phyloP scores from a whole-genome alignment of 2,329 filamentous ascomycete species.

The Sporothrix globosa region DNA sequence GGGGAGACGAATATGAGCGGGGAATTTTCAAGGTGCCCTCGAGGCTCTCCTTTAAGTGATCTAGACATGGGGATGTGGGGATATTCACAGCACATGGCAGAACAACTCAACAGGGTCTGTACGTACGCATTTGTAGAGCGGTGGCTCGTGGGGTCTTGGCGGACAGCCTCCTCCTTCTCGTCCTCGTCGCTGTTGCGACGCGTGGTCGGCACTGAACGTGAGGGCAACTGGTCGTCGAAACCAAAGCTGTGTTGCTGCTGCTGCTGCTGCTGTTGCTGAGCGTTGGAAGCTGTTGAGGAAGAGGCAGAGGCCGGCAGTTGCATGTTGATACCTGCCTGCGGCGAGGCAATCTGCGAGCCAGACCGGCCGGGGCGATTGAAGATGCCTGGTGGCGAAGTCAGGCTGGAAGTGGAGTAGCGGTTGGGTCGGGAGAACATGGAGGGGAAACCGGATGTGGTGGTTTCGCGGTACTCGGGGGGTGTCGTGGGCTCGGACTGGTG shows the following conservation, averaged over 20 bases:
- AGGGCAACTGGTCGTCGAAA: slow-evolving; percentile 69
- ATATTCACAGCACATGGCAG: neutral
- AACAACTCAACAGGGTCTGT: neutral
- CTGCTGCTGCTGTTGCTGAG: slow-evolving; percentile 40
- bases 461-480: slow-evolving; percentile 87
- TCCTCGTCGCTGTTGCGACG: slow-evolving; percentile 90
- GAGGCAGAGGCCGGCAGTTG: slow-evolving; percentile 9
- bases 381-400: slow-evolving; percentile 78
- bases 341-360: slow-evolving; percentile 79
- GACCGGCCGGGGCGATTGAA: slow-evolving; percentile 74
- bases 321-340: slow-evolving; percentile 65
- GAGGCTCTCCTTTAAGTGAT: neutral
- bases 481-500: slow-evolving; percentile 95
- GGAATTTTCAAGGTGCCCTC: too few species aligned
- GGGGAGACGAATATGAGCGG: neutral
- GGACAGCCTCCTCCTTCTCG: slow-evolving; percentile 76
- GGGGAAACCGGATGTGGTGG: slow-evolving; percentile 66
- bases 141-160: slow-evolving; percentile 70
- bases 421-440: slow-evolving; percentile 81
- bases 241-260: slow-evolving; percentile 46
- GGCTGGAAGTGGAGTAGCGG: slow-evolving; percentile 84
- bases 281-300: slow-evolving; percentile 41
- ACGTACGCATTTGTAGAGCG: slow-evolving; percentile 80
- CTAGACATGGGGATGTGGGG: neutral
- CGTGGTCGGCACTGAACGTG: slow-evolving; percentile 83